Conservation (phyloP, 2,329 filamentous ascomycete species). For the Exophiala oligosperma region DNA sequence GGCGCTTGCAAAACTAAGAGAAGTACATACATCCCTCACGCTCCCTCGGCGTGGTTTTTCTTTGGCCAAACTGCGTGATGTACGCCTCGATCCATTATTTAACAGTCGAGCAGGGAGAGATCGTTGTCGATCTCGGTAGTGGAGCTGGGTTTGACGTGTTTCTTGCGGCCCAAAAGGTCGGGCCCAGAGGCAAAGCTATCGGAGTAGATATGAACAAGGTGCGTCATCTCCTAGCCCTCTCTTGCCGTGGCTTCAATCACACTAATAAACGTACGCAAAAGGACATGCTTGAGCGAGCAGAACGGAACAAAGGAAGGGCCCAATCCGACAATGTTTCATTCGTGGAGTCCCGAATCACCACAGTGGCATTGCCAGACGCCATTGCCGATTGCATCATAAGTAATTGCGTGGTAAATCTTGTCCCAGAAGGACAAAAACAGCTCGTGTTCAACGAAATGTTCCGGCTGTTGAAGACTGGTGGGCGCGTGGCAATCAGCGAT, state of each 20-base stretch:
- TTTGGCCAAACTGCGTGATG: background rate
- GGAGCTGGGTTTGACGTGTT: conserved; percentile 62
- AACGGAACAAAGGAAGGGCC: conserved; percentile 44
- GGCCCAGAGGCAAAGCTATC: conserved; percentile 49
- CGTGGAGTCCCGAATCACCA: conserved; percentile 53
- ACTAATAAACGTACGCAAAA: conserved; percentile 29
- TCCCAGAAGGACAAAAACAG: conserved; percentile 54
- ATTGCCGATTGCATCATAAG: conserved; percentile 59
- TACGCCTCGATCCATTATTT: background rate
- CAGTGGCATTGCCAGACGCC: conserved; percentile 42
- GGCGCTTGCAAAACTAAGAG: conserved; percentile 48
- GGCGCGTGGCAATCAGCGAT: conserved; percentile 60
- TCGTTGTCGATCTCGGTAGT: conserved; percentile 57
- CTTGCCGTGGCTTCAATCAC: background rate
- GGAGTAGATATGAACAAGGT: conserved; percentile 64
- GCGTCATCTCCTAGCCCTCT: background rate
- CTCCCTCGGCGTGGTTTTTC: background rate
- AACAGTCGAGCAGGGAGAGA: conserved; percentile 49
- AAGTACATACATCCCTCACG: conserved; percentile 35
- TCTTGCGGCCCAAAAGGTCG: conserved; percentile 53
- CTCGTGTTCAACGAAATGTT: conserved; percentile 59
- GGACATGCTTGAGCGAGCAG: conserved; percentile 58
- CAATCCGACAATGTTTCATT: conserved; percentile 51
- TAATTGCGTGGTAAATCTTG: conserved; percentile 64
- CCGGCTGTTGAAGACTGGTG: conserved; percentile 57